A percentile compares a stretch with the other conserved stretches of the same genome.
These are phyloP conservation scores for Tephrocybe sp. DNA, from an alignment of 768 basidiomycete genomes.

Conservation along the genomic window DNA sequence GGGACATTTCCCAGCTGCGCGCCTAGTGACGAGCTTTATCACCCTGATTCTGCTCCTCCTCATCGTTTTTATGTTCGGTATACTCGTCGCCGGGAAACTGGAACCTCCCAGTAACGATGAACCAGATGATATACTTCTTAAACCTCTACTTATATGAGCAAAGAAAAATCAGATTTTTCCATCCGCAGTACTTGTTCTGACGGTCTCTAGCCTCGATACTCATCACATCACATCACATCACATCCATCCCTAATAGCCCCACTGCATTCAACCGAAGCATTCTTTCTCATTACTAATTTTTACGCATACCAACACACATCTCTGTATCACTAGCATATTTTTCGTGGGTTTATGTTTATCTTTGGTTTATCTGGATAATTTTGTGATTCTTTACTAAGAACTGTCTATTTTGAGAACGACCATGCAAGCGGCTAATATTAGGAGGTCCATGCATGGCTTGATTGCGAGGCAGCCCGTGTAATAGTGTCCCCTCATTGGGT, in stretches of 20 bases:
- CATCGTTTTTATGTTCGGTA: slow-evolving; percentile 17
- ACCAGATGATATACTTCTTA: neutral
- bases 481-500: too few species aligned
- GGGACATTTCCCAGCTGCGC: slow-evolving; percentile 21
- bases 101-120: slow-evolving; percentile 5
- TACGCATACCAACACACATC: neutral
- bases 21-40: slow-evolving; percentile 15
- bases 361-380: neutral
- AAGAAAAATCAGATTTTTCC: slow-evolving; percentile 1
- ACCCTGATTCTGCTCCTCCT: slow-evolving; percentile 14
- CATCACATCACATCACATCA: too few species aligned
- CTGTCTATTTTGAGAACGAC: too few species aligned
- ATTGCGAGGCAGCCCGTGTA: too few species aligned
- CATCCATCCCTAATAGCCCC: neutral
- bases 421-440: too few species aligned
- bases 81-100: slow-evolving; percentile 18
- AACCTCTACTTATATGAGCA: slow-evolving; percentile 10
- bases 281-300: neutral
- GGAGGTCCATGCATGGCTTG: too few species aligned
- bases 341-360: neutral
- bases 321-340: slow-evolving; percentile 1
- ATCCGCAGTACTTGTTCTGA: neutral
- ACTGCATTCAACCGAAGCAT: neutral
- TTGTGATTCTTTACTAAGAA: neutral
- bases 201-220: too few species aligned